These are phyloP conservation scores for Leccinellum albellum DNA, from an alignment of 768 basidiomycete genomes.

Conservation along the genomic window DNA sequence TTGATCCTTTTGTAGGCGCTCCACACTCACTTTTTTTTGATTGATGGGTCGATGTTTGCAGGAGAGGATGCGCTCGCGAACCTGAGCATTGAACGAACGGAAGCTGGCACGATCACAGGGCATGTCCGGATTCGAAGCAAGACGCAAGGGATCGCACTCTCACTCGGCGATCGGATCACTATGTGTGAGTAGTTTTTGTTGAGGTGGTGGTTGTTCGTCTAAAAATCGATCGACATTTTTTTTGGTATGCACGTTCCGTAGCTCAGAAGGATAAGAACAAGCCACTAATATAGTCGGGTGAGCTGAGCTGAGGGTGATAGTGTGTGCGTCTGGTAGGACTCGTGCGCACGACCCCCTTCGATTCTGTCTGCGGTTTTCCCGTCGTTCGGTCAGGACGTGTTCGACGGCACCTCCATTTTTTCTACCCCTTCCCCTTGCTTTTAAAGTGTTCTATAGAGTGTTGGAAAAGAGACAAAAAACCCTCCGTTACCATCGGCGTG, in stretches of 20 bases:
- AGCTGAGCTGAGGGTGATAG: neutral
- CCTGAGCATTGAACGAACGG: constrained; percentile 84
- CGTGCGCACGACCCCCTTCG: neutral
- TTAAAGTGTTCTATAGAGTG: neutral
- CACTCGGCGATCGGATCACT: constrained; percentile 86
- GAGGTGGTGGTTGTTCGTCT: neutral
- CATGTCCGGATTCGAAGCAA: constrained; percentile 96
- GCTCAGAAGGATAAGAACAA: constrained; percentile 43
- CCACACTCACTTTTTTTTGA: neutral
- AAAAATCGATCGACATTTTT: neutral
- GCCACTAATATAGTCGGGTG: constrained; percentile 18
- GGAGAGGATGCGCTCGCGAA: constrained; percentile 97
- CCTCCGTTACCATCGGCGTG: neutral
- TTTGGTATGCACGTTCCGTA: constrained; percentile 12
- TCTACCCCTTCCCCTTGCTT: neutral
- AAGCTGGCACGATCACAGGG: constrained; percentile 77
- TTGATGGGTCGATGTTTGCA: constrained; percentile 23
- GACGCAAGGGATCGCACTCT: constrained; percentile 95
- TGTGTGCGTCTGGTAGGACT: neutral
- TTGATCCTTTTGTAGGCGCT: neutral
- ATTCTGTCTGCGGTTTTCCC: neutral
- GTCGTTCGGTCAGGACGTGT: neutral
- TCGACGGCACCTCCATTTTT: neutral
- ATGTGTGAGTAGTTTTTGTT: constrained; percentile 38
- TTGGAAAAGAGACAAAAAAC: neutral